Evolutionary conservation across 2,329 filamentous ascomycete genomes (phyloP).

Genomic region (Stachybotrys echinatus): DNA sequence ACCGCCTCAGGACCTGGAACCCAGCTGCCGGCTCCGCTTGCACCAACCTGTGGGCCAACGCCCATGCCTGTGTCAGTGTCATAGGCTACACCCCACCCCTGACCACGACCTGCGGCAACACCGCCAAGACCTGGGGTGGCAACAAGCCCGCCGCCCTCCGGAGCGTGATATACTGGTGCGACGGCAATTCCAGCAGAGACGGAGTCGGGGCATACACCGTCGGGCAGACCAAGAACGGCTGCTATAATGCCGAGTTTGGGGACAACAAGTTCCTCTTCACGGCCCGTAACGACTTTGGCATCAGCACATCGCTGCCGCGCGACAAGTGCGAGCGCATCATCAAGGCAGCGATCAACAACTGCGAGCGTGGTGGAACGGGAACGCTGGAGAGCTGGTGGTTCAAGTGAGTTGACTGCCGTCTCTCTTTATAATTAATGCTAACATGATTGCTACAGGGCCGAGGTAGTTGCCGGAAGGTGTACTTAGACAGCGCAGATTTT

Average conservation of each 20-base stretch:
- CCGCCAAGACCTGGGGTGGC: slow-evolving; percentile 1
- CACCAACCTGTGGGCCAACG: not conserved
- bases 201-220: not conserved
- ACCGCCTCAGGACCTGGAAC: slow-evolving; percentile 5
- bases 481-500: too few species aligned
- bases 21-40: slow-evolving; percentile 2
- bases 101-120: not conserved
- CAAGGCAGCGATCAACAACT: slow-evolving; percentile 1
- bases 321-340: slow-evolving; percentile 1
- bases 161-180: slow-evolving; percentile 5
- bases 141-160: slow-evolving; percentile 3
- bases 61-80: slow-evolving; percentile 5
- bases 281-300: slow-evolving; percentile 5
- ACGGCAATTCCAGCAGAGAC: not conserved
- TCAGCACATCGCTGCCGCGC: not conserved
- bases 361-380: slow-evolving; percentile 1
- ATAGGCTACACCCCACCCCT: slow-evolving; percentile 2
- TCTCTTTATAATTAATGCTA: not conserved
- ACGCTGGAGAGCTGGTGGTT: slow-evolving; percentile 5
- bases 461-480: not conserved
- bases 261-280: slow-evolving; percentile 6
- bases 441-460: not conserved
- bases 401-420: slow-evolving; percentile 7
- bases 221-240: slow-evolving; percentile 3
- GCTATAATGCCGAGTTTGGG: slow-evolving; percentile 5